phyloP scores from a whole-genome alignment of 768 basidiomycete genomes.

The Amanita rimosa region DNA sequence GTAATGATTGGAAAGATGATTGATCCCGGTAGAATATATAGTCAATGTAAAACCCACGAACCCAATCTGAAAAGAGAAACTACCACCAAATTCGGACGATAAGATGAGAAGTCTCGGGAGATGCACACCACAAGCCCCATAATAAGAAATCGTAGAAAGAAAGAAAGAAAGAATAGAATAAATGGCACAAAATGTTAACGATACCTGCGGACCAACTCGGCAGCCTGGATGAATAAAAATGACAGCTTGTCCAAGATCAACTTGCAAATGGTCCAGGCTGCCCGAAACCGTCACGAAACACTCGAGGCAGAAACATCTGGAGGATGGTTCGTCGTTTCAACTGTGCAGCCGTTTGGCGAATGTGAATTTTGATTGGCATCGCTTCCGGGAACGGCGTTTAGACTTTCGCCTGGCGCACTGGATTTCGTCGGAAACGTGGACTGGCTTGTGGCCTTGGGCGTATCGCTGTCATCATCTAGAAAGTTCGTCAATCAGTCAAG shows the following conservation, averaged over 20 bases:
- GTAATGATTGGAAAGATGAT: conserved; percentile 2
- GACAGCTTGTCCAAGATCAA: conserved; percentile 7
- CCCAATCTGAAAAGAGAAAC: conserved; percentile 2
- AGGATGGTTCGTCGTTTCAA: neutral
- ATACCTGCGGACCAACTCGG: conserved; percentile 10
- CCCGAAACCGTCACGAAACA: conserved; percentile 12
- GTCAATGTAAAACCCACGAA: conserved; percentile 3
- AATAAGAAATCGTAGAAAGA: neutral
- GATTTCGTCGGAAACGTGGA: neutral
- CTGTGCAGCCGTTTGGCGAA: neutral
- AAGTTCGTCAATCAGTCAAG: neutral
- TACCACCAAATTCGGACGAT: neutral
- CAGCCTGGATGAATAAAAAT: conserved; percentile 12
- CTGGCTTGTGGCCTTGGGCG: neutral
- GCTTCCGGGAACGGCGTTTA: neutral
- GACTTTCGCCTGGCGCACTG: neutral
- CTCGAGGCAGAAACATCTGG: neutral
- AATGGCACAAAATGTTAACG: neutral
- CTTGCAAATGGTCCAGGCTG: conserved; percentile 5
- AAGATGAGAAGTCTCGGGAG: neutral
- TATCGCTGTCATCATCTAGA: neutral
- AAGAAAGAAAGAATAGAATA: neutral
- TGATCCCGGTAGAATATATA: conserved; percentile 2
- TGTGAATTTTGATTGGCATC: neutral
- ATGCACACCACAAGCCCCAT: neutral